These are phyloP conservation scores for Heliosperma pusillum DNA, from an alignment of 148 eudicot genomes.

Conservation along the genomic window DNA sequence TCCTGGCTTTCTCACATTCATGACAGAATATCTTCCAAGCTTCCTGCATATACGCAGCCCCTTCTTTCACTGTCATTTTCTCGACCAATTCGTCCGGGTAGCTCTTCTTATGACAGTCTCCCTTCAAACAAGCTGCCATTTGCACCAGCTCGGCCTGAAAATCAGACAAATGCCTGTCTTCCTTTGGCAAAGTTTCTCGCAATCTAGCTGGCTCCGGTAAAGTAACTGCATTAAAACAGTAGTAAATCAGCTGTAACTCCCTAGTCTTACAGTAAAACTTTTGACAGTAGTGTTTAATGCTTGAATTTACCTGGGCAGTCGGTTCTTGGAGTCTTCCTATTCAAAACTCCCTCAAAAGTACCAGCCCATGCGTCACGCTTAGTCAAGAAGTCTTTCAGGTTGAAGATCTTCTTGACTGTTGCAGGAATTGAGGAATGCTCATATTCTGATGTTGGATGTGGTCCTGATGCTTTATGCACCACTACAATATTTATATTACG, in stretches of 20 bases:
- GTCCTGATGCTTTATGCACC: slow-evolving; percentile 71
- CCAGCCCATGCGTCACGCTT: slow-evolving; percentile 83
- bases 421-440: slow-evolving; percentile 82
- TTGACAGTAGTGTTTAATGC: background rate
- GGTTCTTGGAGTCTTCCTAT: slow-evolving; percentile 53
- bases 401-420: slow-evolving; percentile 75
- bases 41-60: slow-evolving; percentile 43
- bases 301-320: slow-evolving; percentile 87
- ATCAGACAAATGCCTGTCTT: slow-evolving; percentile 46
- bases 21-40: slow-evolving; percentile 53
- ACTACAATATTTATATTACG: slow-evolving; percentile 37
- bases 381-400: slow-evolving; percentile 63
- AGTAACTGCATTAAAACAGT: slow-evolving; percentile 36
- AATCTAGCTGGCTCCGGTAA: slow-evolving; percentile 59
- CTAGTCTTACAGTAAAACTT: background rate
- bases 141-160: slow-evolving; percentile 73
- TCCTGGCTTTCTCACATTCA: slow-evolving; percentile 48
- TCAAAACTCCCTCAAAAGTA: slow-evolving; percentile 57
- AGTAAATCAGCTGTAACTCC: background rate
- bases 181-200: slow-evolving; percentile 42
- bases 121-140: slow-evolving; percentile 67
- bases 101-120: slow-evolving; percentile 50
- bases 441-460: slow-evolving; percentile 56
- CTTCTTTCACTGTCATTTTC: slow-evolving; percentile 57
- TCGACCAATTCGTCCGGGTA: slow-evolving; percentile 60